A percentile compares a stretch with the other conserved stretches of the same genome.
These are phyloP conservation scores for Neurospora sp. DNA, from an alignment of 495 filamentous ascomycete genomes.

Conservation along the genomic window DNA sequence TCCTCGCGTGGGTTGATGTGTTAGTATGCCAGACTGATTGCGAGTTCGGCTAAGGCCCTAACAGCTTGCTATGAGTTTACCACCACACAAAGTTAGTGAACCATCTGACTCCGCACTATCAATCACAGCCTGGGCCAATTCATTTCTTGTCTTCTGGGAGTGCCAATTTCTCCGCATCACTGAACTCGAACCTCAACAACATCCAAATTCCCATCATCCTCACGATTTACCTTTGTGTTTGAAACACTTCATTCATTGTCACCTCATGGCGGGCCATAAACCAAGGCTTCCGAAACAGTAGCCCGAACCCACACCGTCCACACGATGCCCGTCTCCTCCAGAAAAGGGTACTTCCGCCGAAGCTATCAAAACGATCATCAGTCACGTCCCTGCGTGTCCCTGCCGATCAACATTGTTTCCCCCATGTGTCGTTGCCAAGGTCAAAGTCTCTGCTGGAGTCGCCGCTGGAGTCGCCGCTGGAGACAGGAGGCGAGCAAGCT, in stretches of 20 bases:
- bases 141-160: background rate
- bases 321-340: background rate
- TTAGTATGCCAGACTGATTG: no score
- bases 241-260: background rate
- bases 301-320: background rate
- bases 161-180: background rate
- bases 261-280: background rate
- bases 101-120: background rate
- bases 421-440: background rate
- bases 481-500: background rate
- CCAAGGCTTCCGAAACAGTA: background rate
- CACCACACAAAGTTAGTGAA: background rate
- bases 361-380: background rate
- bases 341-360: background rate
- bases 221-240: background rate
- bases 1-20: background rate
- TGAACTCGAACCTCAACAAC: background rate
- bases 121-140: background rate
- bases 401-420: background rate
- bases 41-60: background rate
- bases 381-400: background rate
- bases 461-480: background rate
- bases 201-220: background rate
- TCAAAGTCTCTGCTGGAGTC: background rate
- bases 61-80: rapidly evolving